Percentiles rank a stretch among this genome's conserved stretches.
Evolutionary conservation across 495 filamentous ascomycete species (phyloP).

Genomic region (Rostrohypoxylon terebratum): DNA sequence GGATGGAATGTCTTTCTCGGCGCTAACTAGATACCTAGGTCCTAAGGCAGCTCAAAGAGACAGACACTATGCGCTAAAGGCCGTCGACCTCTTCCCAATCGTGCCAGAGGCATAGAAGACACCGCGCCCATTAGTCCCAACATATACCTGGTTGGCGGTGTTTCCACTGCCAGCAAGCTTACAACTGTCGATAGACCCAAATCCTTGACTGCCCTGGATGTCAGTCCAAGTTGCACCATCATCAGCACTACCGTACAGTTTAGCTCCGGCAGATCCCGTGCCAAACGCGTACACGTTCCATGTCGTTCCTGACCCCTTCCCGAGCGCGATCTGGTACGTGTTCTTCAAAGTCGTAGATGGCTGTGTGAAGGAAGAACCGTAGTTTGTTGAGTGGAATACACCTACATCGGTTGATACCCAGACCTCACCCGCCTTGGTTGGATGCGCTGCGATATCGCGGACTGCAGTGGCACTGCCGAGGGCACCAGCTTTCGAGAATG

Average conservation of each 20-base stretch:
- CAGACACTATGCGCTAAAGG: conserved; percentile 20
- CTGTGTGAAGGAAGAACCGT: conserved; percentile 59
- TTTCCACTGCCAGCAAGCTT: conserved; percentile 62
- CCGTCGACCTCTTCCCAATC: conserved; percentile 26
- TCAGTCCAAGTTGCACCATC: conserved; percentile 63
- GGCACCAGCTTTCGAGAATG: conserved; percentile 54
- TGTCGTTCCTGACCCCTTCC: conserved; percentile 49
- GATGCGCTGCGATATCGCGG: conserved; percentile 63
- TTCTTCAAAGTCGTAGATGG: conserved; percentile 53
- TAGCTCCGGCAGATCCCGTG: conserved; percentile 54
- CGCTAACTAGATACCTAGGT: not conserved
- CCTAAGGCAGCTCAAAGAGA: not conserved
- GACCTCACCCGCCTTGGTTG: conserved; percentile 62
- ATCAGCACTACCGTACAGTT: conserved; percentile 65
- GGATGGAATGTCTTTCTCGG: not conserved
- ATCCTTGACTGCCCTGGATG: conserved; percentile 65
- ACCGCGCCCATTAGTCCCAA: conserved; percentile 70
- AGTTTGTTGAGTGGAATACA: conserved; percentile 64
- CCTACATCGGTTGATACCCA: conserved; percentile 66
- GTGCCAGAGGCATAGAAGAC: conserved; percentile 61
- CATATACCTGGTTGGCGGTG: conserved; percentile 64
- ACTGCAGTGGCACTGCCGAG: conserved; percentile 55
- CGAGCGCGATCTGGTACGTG: conserved; percentile 61
- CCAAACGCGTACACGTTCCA: conserved; percentile 66
- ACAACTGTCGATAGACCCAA: conserved; percentile 61